Base-by-base conservation (phyloP, 1,284 basidiomycete species). In the Apiotrichum brassicae region DNA sequence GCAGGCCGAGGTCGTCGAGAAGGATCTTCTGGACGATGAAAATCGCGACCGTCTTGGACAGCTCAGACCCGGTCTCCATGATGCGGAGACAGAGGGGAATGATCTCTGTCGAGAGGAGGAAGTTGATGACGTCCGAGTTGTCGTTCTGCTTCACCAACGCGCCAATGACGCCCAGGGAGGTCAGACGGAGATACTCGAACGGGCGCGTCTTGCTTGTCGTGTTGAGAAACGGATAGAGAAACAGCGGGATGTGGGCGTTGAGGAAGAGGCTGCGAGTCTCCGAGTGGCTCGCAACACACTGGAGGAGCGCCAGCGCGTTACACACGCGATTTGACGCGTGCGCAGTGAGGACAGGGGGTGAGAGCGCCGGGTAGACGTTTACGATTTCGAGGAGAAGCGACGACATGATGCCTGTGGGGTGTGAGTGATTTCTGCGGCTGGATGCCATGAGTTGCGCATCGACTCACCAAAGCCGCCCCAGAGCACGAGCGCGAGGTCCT, bases 61-160 rank as follows among this genome's bases (percentile, higher is more conserved):
- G 81, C 65, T 99, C 95, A 6, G 92, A 95, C 40, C 95, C 95
- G 1, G 95, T 98, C 75, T 99, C 95, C 95, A 99, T 99, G 75
- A 99, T 99, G 46, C 95, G 86, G 44, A 99, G 81, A 70, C 95
- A 99, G 51, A 99, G 85, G 22, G 95, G 95, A 67, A 99, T 99
- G 72, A 98, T 99, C 77, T 99, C 95, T 45, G 95, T 99, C 11
- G 94, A 97, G 34, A 99, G 82, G 42, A 99, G 80, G 77, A 99
- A 99, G 75, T 97, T 95, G 73, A 99, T 98, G 60, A 99, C 94
- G 53, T 93, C 87, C 64, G 86, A 91, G 75, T 98, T 98, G 76
- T 99, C 95, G 71, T 97, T 97, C 87, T 97, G 92, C 86, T 99
- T 99, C 68, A 99, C 95, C 48, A 99, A 82, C 12, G 95, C 95